These are phyloP conservation scores for Cladosporium oxysporum DNA, from an alignment of 2,329 filamentous ascomycete species.

Conservation along the genomic window DNA sequence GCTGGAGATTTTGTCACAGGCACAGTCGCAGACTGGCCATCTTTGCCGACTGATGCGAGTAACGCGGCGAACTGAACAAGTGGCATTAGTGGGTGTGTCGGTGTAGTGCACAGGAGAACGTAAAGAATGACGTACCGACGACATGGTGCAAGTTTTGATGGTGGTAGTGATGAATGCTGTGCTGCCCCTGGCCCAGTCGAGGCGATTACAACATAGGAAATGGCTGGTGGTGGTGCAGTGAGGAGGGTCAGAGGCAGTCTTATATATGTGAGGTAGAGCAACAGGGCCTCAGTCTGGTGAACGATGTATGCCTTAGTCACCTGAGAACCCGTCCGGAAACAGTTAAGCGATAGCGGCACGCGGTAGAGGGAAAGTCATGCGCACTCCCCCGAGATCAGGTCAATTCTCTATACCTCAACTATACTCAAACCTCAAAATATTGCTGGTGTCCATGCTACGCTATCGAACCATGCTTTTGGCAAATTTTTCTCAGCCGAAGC, in stretches of 20 bases:
- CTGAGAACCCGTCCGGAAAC: background rate
- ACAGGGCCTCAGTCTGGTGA: background rate
- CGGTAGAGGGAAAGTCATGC: no score
- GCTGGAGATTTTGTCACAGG: conserved; percentile 6
- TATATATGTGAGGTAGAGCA: background rate
- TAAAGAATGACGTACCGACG: conserved; percentile 17
- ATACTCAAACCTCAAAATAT: no score
- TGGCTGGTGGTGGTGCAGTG: conserved; percentile 3
- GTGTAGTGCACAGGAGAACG: conserved; percentile 31
- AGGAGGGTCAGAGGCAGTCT: conserved; percentile 11
- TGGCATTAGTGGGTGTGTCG: conserved; percentile 39
- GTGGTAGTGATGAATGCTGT: background rate
- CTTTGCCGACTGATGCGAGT: conserved; percentile 33
- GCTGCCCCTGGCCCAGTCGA: conserved; percentile 12
- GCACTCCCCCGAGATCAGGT: no score
- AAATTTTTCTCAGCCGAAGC: no score
- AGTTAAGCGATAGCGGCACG: background rate
- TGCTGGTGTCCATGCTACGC: no score
- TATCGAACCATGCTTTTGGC: no score
- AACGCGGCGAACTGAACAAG: conserved; percentile 30
- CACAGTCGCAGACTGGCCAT: conserved; percentile 26
- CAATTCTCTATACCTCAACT: no score
- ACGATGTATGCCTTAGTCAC: conserved; percentile 8
- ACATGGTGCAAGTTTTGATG: conserved; percentile 8
- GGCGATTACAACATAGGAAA: conserved; percentile 8